Conservation (phyloP, 805 yeast species). For the Candida patagonica region DNA sequence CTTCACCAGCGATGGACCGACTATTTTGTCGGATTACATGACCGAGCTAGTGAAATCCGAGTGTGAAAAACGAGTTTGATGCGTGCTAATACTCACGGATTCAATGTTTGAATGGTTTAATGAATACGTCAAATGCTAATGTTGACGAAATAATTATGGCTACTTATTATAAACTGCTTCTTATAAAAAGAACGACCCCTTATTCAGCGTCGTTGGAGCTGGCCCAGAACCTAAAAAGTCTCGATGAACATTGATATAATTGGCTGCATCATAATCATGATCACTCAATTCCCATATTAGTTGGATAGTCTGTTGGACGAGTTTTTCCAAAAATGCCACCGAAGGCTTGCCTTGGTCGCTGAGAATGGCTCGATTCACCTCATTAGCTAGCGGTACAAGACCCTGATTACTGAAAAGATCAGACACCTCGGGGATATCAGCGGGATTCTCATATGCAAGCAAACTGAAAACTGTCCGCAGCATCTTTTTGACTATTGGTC, state of each 20-base stretch:
- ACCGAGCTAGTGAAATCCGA: slow-evolving; percentile 32
- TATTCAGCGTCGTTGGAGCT: too few species aligned
- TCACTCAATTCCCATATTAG: slow-evolving; percentile 30
- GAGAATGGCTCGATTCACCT: slow-evolving; percentile 35
- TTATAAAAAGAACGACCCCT: too few species aligned
- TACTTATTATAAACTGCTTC: too few species aligned
- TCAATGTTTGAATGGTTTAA: too few species aligned
- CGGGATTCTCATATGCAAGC: slow-evolving; percentile 45
- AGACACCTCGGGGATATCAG: slow-evolving; percentile 28
- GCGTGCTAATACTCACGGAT: too few species aligned
- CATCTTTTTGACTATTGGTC: slow-evolving; percentile 29
- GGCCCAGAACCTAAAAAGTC: slow-evolving; percentile 40
- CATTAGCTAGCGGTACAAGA: slow-evolving; percentile 33
- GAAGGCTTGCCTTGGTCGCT: slow-evolving; percentile 36
- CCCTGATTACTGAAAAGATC: slow-evolving; percentile 31
- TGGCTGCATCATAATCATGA: slow-evolving; percentile 27
- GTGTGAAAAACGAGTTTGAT: slow-evolving; percentile 17
- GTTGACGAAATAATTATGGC: too few species aligned
- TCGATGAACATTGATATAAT: slow-evolving; percentile 36
- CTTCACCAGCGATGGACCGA: slow-evolving; percentile 40
- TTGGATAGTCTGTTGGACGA: slow-evolving; percentile 34
- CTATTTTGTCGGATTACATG: slow-evolving; percentile 44
- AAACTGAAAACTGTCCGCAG: slow-evolving; percentile 41
- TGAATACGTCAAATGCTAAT: too few species aligned
- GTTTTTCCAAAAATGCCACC: slow-evolving; percentile 35